Base-by-base conservation (phyloP, 495 filamentous ascomycete genomes). In the Trichoderma gamsii region DNA sequence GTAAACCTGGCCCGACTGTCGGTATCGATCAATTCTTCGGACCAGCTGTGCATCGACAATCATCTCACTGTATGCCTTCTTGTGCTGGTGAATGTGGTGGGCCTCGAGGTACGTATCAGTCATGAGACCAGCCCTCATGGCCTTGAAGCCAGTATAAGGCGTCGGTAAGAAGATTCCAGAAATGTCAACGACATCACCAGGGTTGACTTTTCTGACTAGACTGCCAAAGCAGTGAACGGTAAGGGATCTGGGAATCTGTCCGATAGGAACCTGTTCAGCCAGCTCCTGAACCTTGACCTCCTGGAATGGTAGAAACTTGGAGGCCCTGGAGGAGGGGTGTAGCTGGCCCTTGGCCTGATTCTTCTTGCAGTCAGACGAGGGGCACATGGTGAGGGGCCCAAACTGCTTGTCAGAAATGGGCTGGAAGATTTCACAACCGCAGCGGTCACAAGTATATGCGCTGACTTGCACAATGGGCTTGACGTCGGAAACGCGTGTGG, bases 231-330 rank as follows among this genome's bases (percentile, higher is more conserved):
- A 97, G 73, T 96, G 87, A 18, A 99, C 78, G 1, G 94, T 97
- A 64, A 99, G 79, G 52, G 89, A 90, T 63, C 95, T 87, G 25
- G 95, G 95, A 69, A 99, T 98, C 75, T 99, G 95, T 35, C 95
- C 95, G 69, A 99, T 94, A 11, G 95, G 95, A 1, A 99, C 95
- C 75, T 99, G 95, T 72, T 98, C 95, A 35, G 95, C 93, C 85
- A 98, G 90, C 78, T 99, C 95, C 80, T 99, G 96, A 71, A 99
- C 92, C 80, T 97, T 97, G 74, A 98, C 89, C 78, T 99, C 95
- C 78, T 99, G 95, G 85, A 98, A 99, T 4, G 95, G 92, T 73
- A 96, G 79, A 75, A 97, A 99, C 75, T 98, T 98, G 41, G 93
- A 97, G 0, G 96, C 95, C 70, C 95, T 86, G 1, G 94, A 96